These are phyloP conservation scores for Prillingera fragicola DNA, from an alignment of 1,284 basidiomycete species.

Conservation along the genomic window DNA sequence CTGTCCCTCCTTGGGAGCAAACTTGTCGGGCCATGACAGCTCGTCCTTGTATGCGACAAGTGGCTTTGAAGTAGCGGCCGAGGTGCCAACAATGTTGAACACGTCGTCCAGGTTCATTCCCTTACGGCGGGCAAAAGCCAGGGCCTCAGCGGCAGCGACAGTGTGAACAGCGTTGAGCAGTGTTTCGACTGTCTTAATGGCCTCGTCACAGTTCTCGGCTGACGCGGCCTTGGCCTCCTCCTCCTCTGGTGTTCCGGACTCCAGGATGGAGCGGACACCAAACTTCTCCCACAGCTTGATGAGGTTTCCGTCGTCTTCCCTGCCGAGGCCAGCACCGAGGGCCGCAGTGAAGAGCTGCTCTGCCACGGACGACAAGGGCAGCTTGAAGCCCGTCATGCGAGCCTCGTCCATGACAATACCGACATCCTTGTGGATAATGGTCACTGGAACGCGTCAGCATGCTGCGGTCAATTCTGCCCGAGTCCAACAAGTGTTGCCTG, in stretches of 20 bases:
- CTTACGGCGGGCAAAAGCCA: slow-evolving; percentile 42
- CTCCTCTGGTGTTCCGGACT: slow-evolving; percentile 26
- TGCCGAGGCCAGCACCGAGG: slow-evolving; percentile 28
- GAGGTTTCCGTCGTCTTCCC: slow-evolving; percentile 32
- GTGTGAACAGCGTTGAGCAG: slow-evolving; percentile 43
- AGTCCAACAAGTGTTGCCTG: no score
- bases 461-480: no score
- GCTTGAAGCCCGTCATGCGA: slow-evolving; percentile 26
- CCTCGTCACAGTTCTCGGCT: slow-evolving; percentile 13
- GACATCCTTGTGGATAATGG: slow-evolving; percentile 40
- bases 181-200: slow-evolving; percentile 37
- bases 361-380: slow-evolving; percentile 31
- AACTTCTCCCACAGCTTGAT: slow-evolving; percentile 39
- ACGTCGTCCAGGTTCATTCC: slow-evolving; percentile 38
- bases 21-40: slow-evolving; percentile 1
- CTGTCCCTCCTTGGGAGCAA: background rate
- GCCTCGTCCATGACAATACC: slow-evolving; percentile 44
- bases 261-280: slow-evolving; percentile 25
- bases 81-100: slow-evolving; percentile 37
- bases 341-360: slow-evolving; percentile 39
- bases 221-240: slow-evolving; percentile 25
- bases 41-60: slow-evolving; percentile 9
- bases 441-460: no score
- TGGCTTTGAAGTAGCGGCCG: slow-evolving; percentile 13
- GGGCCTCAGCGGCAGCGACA: slow-evolving; percentile 43